phyloP scores from a whole-genome alignment of 306 rosid species.

The Gastrolobium bilobum region DNA sequence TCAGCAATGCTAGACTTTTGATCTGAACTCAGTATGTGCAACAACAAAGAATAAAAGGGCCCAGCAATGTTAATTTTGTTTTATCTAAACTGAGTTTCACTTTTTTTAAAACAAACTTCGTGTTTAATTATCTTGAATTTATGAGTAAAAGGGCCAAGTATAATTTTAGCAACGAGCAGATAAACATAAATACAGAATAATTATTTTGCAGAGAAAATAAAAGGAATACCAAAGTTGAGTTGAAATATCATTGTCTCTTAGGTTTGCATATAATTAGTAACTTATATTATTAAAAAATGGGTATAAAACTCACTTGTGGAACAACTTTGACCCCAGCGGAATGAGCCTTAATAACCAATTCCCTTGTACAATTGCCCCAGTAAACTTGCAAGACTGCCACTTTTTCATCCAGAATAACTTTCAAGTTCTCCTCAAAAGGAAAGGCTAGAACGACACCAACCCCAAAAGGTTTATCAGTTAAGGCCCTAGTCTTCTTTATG shows the following conservation, averaged over 20 bases:
- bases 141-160: not conserved
- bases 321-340: constrained; percentile 79
- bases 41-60: not conserved
- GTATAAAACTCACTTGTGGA: constrained; percentile 73
- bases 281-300: not conserved
- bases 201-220: not conserved
- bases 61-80: not conserved
- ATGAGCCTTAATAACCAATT: constrained; percentile 74
- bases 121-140: constrained; percentile 17
- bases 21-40: not conserved
- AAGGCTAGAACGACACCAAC: constrained; percentile 82
- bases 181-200: not conserved
- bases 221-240: constrained; percentile 8
- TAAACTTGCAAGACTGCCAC: constrained; percentile 81
- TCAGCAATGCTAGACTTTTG: constrained; percentile 1
- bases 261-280: not conserved
- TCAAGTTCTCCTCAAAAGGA: constrained; percentile 78
- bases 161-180: not conserved
- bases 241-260: not conserved
- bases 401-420: constrained; percentile 76
- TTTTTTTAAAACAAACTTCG: not conserved
- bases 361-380: constrained; percentile 83
- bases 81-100: not conserved
- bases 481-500: constrained; percentile 67
- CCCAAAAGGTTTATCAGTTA: constrained; percentile 89